Conservation (phyloP, 371 early-diverging fungal species). For the Mucor ambiguus region DNA sequence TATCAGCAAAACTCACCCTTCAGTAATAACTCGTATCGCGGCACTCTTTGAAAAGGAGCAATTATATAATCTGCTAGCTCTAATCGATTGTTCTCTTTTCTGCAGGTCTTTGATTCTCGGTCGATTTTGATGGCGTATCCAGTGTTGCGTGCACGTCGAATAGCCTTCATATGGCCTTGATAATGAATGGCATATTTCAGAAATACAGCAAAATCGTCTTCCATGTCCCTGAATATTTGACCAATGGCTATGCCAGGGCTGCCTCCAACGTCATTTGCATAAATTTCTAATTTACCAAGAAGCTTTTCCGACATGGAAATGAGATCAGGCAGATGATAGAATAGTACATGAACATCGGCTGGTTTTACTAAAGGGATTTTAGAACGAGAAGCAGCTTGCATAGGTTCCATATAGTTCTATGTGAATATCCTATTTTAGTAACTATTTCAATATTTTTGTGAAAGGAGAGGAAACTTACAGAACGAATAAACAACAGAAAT, state of each 20-base stretch:
- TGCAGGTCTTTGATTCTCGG: conserved; percentile 22
- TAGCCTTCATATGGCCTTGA: conserved; percentile 34
- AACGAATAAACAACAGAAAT: conserved; percentile 32
- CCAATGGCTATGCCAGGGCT: conserved; percentile 19
- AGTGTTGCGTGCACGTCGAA: conserved; percentile 40
- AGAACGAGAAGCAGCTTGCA: conserved; percentile 28
- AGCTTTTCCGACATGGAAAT: conserved; percentile 3
- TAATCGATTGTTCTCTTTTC: conserved; percentile 39
- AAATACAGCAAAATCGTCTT: conserved; percentile 40
- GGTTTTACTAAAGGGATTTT: conserved; percentile 31
- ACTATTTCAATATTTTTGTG: not conserved
- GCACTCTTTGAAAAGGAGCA: conserved; percentile 47
- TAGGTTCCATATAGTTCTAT: conserved; percentile 45
- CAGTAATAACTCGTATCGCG: conserved; percentile 46
- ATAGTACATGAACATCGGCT: conserved; percentile 36
- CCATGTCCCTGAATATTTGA: conserved; percentile 30
- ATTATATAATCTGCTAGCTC: conserved; percentile 47
- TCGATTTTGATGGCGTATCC: conserved; percentile 39
- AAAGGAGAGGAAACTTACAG: conserved; percentile 20
- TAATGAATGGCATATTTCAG: conserved; percentile 49
- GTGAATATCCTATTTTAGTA: not conserved
- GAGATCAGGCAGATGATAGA: conserved; percentile 36
- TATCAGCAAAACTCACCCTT: conserved; percentile 31
- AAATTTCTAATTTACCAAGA: conserved; percentile 6
- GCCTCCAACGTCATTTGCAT: conserved; percentile 5